A percentile compares a stretch with the other conserved stretches of the same genome.
Evolutionary conservation across 805 yeast species (phyloP).

Genomic region (Metschnikowia baotianmanensis): DNA sequence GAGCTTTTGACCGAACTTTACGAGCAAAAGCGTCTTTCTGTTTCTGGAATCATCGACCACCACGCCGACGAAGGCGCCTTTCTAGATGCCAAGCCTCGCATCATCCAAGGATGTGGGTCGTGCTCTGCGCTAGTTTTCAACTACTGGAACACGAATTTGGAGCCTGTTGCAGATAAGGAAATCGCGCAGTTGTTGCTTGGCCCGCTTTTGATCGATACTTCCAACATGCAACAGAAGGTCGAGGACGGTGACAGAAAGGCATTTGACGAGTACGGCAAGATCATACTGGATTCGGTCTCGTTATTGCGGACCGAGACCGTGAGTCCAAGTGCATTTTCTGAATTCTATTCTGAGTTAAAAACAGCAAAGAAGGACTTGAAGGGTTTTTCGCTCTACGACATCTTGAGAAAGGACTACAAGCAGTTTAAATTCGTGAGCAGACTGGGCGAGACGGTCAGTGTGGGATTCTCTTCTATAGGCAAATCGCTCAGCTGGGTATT

Average conservation of each 20-base stretch:
- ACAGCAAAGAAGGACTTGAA: constrained; percentile 61
- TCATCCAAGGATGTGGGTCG: constrained; percentile 66
- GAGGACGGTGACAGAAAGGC: constrained; percentile 56
- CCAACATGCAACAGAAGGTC: constrained; percentile 61
- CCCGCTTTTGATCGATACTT: constrained; percentile 76
- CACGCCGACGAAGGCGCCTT: constrained; percentile 69
- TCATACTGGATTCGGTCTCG: constrained; percentile 11
- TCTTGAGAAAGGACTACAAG: constrained; percentile 83
- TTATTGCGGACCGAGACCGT: not conserved
- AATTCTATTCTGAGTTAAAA: constrained; percentile 28
- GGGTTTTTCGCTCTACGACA: constrained; percentile 58
- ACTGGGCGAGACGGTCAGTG: constrained; percentile 23
- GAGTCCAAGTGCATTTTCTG: constrained; percentile 5
- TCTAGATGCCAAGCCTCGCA: constrained; percentile 54
- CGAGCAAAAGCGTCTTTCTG: constrained; percentile 27
- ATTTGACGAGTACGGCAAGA: constrained; percentile 33
- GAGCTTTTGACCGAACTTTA: constrained; percentile 31
- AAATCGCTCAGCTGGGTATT: constrained; percentile 58
- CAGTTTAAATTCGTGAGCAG: constrained; percentile 46
- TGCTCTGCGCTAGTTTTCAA: constrained; percentile 73
- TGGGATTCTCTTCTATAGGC: constrained; percentile 80
- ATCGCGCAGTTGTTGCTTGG: constrained; percentile 52
- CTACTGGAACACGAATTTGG: constrained; percentile 46
- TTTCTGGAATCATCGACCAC: constrained; percentile 76
- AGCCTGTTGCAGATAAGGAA: constrained; percentile 23